A percentile compares a stretch with the other conserved stretches of the same genome.
These are phyloP conservation scores for California macrophylla DNA, from an alignment of 441 rosid genomes.

Conservation along the genomic window DNA sequence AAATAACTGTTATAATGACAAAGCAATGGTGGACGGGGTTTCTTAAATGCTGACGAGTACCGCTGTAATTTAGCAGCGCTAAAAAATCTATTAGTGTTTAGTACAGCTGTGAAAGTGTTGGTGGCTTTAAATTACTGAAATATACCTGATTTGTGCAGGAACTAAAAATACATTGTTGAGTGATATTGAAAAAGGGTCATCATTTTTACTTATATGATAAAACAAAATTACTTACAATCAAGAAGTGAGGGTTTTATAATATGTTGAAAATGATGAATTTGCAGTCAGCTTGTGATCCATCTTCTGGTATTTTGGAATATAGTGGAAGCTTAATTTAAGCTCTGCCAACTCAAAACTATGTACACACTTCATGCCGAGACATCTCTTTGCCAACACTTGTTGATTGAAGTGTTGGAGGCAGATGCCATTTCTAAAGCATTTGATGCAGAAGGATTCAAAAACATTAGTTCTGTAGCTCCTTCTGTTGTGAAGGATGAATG, in stretches of 20 bases:
- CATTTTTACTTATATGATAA: neutral
- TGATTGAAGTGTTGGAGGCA: slow-evolving; percentile 46
- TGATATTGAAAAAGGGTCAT: neutral
- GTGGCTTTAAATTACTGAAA: neutral
- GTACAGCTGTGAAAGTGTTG: neutral
- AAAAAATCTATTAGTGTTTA: neutral
- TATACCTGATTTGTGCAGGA: neutral
- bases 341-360: neutral
- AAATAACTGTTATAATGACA: neutral
- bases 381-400: slow-evolving; percentile 55
- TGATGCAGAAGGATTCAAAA: slow-evolving; percentile 44
- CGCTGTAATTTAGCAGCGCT: neutral
- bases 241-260: neutral
- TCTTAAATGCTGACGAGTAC: neutral
- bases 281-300: neutral
- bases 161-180: neutral
- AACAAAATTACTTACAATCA: neutral
- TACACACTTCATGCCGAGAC: slow-evolving; percentile 39
- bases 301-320: neutral
- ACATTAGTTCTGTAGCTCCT: slow-evolving; percentile 40
- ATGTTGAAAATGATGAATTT: neutral
- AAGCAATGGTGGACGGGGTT: neutral
- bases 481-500: slow-evolving; percentile 43
- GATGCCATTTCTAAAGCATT: slow-evolving; percentile 58
- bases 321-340: neutral